Evolutionary conservation across 1,284 basidiomycete species (phyloP), one percentile per base, ranked within the genome.

Genomic region (Crucibulum parvulum): DNA sequence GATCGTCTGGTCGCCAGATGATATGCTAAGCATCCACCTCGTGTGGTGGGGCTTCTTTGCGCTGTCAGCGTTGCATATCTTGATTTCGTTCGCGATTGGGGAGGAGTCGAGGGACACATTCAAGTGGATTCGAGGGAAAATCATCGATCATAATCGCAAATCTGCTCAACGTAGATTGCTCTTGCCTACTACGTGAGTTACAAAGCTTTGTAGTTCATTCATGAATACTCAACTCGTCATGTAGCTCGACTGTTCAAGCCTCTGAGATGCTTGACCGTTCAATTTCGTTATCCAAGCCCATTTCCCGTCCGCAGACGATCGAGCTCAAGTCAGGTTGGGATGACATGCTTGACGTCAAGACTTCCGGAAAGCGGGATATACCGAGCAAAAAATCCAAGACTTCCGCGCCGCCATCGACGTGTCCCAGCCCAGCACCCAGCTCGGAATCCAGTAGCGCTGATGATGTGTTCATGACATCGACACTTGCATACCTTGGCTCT

Each of bases 301-400:
- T 62, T n/a, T 55, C 66, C 46, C 68, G 63, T 13, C 69, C 75
- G 36, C 63, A 72, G 18, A 69, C 72, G n/a, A 59, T 77, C 43
- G 79, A 79, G 38, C 72, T 83, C 41, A 83, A 78, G 64, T 84
- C 84, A 10, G 83, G 80, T n/a, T 85, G 82, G 83, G 84, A 86
- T 60, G 83, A 84, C 57, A 80, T 80, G 69, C 73, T 84, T 39
- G 77, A 80, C 50, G 63, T 74, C 46, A 78, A 75, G 61, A 66
- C 72, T 6, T 63, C 69, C 7, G 36, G n/a, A n/a, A 72, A 67
- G 51, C 61, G 62, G 11, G 34, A 4, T 2, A 74, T 68, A 59
- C 51, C 56, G 11, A 58, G 61, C 13, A 66, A 65, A 7, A 69
- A 63, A 59, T 69, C 71, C 15, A 69, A 71, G 37, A 66, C 62